phyloP scores from a whole-genome alignment of 2,329 filamentous ascomycete species.

The Tolypocladium inflatum region DNA sequence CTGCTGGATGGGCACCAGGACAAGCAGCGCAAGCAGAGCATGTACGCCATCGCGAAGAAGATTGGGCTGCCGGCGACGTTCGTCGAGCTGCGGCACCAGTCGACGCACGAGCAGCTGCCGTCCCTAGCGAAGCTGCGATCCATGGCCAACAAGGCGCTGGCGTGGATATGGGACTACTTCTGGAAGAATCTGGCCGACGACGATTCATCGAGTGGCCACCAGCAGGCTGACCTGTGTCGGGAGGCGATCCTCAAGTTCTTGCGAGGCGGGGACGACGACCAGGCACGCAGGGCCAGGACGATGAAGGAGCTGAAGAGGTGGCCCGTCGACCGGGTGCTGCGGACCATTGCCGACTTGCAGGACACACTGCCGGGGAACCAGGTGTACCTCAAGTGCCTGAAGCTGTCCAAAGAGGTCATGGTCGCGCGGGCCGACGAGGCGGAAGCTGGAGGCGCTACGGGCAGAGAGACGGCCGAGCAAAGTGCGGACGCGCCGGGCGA shows the following conservation, averaged over 20 bases:
- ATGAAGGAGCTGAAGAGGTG: slow-evolving; percentile 23
- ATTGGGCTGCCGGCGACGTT: slow-evolving; percentile 67
- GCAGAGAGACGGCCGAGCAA: neutral
- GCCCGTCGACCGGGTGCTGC: slow-evolving; percentile 26
- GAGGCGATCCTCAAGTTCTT: slow-evolving; percentile 29
- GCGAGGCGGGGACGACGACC: slow-evolving; percentile 20
- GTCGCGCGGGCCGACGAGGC: slow-evolving; percentile 11
- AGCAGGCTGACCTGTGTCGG: slow-evolving; percentile 17
- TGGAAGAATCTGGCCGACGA: slow-evolving; percentile 49
- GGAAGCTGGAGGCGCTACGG: neutral
- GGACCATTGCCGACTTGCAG: slow-evolving; percentile 27
- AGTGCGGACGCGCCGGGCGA: neutral
- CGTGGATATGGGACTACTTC: slow-evolving; percentile 86
- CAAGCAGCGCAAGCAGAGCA: slow-evolving; percentile 57
- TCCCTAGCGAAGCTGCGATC: slow-evolving; percentile 62
- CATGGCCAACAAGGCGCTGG: slow-evolving; percentile 59
- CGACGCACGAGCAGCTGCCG: slow-evolving; percentile 81
- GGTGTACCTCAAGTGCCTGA: slow-evolving; percentile 33
- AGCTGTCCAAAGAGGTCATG: slow-evolving; percentile 32
- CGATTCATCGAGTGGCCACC: neutral
- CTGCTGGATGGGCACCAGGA: slow-evolving; percentile 66
- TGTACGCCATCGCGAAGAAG: slow-evolving; percentile 61
- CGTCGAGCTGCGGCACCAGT: slow-evolving; percentile 82
- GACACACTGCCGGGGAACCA: slow-evolving; percentile 30
- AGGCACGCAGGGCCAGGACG: slow-evolving; percentile 12